Evolutionary conservation across 139 green algal genomes (phyloP), one percentile per base, ranked within the genome.

Genomic region (Edaphochlamys debaryana): DNA sequence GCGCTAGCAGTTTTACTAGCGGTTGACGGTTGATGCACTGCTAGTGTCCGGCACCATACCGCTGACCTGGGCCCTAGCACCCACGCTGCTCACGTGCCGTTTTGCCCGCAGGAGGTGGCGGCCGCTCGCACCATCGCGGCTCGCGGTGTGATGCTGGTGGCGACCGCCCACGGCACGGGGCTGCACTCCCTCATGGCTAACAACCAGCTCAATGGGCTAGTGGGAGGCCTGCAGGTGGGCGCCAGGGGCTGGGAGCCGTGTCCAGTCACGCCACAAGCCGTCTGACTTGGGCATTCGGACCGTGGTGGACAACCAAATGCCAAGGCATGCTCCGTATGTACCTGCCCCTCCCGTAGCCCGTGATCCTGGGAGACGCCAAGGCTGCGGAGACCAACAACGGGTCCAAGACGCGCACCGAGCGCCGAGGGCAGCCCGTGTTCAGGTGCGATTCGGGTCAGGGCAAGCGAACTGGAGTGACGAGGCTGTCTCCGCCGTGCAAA

Each of bases 121-220:
- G 96, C 96, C 34, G 98, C 93, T 73, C 89, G 94, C 77, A 99
- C 93, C 69, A 99, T 99, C 82, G 90, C 94, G 6, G 92, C 98
- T 89, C 91, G 96, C 17, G 96, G 96, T 0, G 96, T 99, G 52
- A 86, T 81, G 87, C 91, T 99, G 37, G 91, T 99, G 17, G 96
- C 90, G 73, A 99, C 96, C 3, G 95, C 95, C 15, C 96, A 99
- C 86, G 96, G 96, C 52, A 75, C 60, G 19, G 67, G 60, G 45
- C 87, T 91, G 67, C 25, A 19, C 67, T 67, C n/a, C 27, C 34
- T 91, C 7, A 9, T 91, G 67, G 32, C 15, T 20, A 98, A 98
- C 79, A 91, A 94, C 15, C 97, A 94, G 17, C 86, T 98, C 45
- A 90, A 67, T 56, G 90, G 95, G 62, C 87, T 98, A n/a, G 90